phyloP scores from a whole-genome alignment of 2,329 filamentous ascomycete species.

The Clonostachys solani region DNA sequence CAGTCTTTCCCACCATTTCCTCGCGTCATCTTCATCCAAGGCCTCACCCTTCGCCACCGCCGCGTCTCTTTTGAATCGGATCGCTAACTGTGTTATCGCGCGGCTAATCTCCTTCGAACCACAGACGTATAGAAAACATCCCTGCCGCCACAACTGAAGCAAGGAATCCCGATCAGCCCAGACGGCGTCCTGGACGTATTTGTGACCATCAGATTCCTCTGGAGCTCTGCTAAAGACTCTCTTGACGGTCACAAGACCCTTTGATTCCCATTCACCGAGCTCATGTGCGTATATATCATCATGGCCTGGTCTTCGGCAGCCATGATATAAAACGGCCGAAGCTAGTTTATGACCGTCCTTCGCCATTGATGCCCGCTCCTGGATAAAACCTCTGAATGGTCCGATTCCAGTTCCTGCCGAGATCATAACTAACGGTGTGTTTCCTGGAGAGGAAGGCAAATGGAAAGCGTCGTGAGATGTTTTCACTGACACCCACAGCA shows the following conservation, averaged over 20 bases:
- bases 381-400: conserved; percentile 55
- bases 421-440: conserved; percentile 40
- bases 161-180: conserved; percentile 19
- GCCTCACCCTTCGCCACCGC: no score
- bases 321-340: conserved; percentile 46
- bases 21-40: no score
- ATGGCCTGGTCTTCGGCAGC: conserved; percentile 33
- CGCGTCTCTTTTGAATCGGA: conserved; percentile 8
- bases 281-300: conserved; percentile 41
- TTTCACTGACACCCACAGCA: conserved; percentile 39
- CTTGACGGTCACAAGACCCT: conserved; percentile 47
- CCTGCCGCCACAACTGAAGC: conserved; percentile 23
- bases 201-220: conserved; percentile 32
- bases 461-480: conserved; percentile 32
- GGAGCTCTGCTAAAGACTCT: conserved; percentile 40
- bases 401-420: conserved; percentile 48
- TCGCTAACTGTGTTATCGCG: conserved; percentile 26
- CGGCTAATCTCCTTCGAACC: conserved; percentile 43
- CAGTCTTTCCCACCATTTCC: conserved; percentile 35
- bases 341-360: conserved; percentile 42
- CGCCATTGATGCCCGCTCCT: conserved; percentile 45
- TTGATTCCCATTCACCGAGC: conserved; percentile 38
- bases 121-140: conserved; percentile 56
- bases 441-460: conserved; percentile 32
- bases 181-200: conserved; percentile 30